Base-by-base conservation (phyloP, 2,329 filamentous ascomycete genomes). In the Laburnicola sp. region DNA sequence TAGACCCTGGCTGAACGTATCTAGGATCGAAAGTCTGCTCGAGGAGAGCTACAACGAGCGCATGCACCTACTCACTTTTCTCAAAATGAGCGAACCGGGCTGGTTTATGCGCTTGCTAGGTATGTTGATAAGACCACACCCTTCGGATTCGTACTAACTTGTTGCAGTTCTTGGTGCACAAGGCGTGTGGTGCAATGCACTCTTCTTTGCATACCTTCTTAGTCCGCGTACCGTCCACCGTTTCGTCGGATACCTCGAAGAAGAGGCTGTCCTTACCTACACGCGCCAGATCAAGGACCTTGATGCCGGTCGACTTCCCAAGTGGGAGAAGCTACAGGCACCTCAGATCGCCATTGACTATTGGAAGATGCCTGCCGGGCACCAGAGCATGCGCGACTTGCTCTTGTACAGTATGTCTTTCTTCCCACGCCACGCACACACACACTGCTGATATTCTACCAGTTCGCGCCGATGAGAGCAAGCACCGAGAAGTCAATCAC, bases 241-340 rank as follows among this genome's bases (percentile, higher is more conserved):
- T 38, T 97, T 99, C 73, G 92, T 97, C 46, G 94, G 92, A 1
- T 97, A 97, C 64, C 84, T 99, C 9, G 94, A 99, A 74, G 94
- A 99, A 72, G 94, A 99, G 74, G 94, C 94, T 6, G 93, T 97
- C 1, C 83, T 96, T 68, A 99, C 94, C 0, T 99, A 99, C 77
- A 94, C 91, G 0, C 86, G 91, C 43, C 89, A 91, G 54, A 88
- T 97, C 63, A 80, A 85, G 59, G 94, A 97, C 67, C 82, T 99
- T 23, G 92, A 97, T 51, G 80, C 82, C 2, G 93, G 93, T n/a
- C 82, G 84, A 51, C 77, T 97, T 10, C 91, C 92, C 0, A 85
- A 85, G 62, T 99, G 94, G 92, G 79, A 83, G 25, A 82, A 85
- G 6, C 86, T 96, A 65, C 64, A 81, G 46, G 90, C 94, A 2